These are phyloP conservation scores for Beauveria brongniartii DNA, from an alignment of 2,329 filamentous ascomycete genomes.

Conservation along the genomic window DNA sequence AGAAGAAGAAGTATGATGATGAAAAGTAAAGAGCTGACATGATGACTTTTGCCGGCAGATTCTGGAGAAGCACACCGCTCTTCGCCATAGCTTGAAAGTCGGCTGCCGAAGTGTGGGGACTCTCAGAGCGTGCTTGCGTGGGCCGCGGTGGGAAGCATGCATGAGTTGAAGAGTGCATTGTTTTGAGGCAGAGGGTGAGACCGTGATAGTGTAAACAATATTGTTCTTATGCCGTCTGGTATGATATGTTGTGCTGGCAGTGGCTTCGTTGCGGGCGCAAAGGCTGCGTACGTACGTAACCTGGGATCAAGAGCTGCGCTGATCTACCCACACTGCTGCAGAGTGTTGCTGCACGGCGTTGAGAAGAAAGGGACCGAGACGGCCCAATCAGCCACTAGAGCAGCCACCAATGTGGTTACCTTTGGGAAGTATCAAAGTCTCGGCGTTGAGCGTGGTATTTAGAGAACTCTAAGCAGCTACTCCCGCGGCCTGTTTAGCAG, in stretches of 20 bases:
- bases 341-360: background rate
- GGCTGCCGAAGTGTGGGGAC: background rate
- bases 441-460: background rate
- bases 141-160: background rate
- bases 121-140: background rate
- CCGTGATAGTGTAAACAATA: background rate
- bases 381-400: background rate
- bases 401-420: background rate
- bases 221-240: background rate
- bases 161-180: background rate
- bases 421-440: background rate
- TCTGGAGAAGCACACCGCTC: background rate
- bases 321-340: no score
- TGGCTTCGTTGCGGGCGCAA: background rate
- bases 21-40: background rate
- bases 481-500: background rate
- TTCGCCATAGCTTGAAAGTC: background rate
- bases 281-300: background rate
- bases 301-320: background rate
- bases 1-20: background rate
- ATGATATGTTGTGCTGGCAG: conserved; percentile 1
- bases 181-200: background rate
- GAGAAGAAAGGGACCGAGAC: background rate
- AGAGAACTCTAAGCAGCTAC: no score
- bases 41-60: background rate